Evolutionary conservation across 2,329 filamentous ascomycete genomes (phyloP).

Genomic region (Colletotrichum destructivum): DNA sequence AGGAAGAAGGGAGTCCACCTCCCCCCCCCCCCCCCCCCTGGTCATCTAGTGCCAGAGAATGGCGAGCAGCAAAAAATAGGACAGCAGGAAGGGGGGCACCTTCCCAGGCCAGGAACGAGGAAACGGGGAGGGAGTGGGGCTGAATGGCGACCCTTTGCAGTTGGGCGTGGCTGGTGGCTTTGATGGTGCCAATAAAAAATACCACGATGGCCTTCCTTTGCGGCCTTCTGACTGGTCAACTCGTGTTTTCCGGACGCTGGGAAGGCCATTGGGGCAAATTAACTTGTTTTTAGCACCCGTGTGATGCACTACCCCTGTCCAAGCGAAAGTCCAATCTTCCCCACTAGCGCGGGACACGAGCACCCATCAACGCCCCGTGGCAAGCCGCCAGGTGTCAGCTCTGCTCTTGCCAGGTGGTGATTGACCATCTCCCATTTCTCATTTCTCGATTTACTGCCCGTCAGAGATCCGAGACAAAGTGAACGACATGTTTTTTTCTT

Average conservation of each 20-base stretch:
- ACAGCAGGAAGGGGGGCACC: slow-evolving; percentile 9
- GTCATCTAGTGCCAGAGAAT: slow-evolving; percentile 11
- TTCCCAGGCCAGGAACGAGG: slow-evolving; percentile 21
- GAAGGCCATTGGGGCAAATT: slow-evolving; percentile 45
- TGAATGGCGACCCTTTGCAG: slow-evolving; percentile 15
- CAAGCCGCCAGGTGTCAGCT: not conserved
- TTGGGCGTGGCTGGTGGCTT: slow-evolving; percentile 12
- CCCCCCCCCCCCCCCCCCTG: not conserved
- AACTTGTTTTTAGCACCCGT: slow-evolving; percentile 40
- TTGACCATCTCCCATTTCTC: not conserved
- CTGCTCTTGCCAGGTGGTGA: not conserved
- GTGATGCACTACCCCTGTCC: slow-evolving; percentile 15
- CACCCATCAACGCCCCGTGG: slow-evolving; percentile 26
- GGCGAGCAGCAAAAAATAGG: slow-evolving; percentile 6
- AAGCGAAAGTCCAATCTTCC: slow-evolving; percentile 27
- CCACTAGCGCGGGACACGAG: slow-evolving; percentile 30
- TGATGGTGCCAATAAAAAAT: slow-evolving; percentile 22
- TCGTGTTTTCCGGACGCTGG: slow-evolving; percentile 3
- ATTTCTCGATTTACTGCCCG: no score
- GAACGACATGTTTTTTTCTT: no score
- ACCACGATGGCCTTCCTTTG: not conserved
- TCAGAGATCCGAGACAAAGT: no score
- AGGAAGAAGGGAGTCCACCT: slow-evolving; percentile 35
- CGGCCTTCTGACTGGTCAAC: slow-evolving; percentile 19
- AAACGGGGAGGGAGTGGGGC: slow-evolving; percentile 20